Conservation (phyloP, 306 rosid species). For the Rosa rugosa region DNA sequence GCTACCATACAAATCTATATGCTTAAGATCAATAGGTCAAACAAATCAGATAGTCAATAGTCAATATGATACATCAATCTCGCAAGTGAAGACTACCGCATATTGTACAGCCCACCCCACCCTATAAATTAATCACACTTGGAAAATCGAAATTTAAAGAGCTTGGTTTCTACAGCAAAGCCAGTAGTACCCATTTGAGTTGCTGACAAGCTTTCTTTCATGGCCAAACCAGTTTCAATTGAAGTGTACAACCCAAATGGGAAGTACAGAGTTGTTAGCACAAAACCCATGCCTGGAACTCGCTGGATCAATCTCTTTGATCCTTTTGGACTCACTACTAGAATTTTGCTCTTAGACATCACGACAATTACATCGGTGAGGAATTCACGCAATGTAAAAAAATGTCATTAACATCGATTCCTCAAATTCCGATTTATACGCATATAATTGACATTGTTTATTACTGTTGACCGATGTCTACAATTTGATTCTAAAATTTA, state of each 20-base stretch:
- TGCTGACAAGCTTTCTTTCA: slow-evolving; percentile 24
- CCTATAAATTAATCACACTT: not conserved
- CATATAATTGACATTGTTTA: no score
- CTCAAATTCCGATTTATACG: no score
- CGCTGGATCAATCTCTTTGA: slow-evolving; percentile 99
- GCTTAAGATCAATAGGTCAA: slow-evolving; percentile 15
- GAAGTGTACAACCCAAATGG: slow-evolving; percentile 96
- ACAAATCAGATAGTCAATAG: slow-evolving; percentile 8
- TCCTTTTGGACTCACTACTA: no score
- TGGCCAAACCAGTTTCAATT: slow-evolving; percentile 92
- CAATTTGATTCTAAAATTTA: no score
- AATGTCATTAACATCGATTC: no score
- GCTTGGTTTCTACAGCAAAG: not conserved
- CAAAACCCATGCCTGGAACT: slow-evolving; percentile 97
- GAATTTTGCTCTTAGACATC: no score
- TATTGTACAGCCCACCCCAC: slow-evolving; percentile 23
- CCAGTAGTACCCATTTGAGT: not conserved
- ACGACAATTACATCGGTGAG: no score
- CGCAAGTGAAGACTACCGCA: not conserved
- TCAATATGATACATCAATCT: not conserved
- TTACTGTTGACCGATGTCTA: no score
- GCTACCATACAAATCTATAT: not conserved
- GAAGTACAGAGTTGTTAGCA: slow-evolving; percentile 93
- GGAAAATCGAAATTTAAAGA: slow-evolving; percentile 21
- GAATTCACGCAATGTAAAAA: no score